phyloP scores from a whole-genome alignment of 306 rosid genomes.

The Inga oerstediana region DNA sequence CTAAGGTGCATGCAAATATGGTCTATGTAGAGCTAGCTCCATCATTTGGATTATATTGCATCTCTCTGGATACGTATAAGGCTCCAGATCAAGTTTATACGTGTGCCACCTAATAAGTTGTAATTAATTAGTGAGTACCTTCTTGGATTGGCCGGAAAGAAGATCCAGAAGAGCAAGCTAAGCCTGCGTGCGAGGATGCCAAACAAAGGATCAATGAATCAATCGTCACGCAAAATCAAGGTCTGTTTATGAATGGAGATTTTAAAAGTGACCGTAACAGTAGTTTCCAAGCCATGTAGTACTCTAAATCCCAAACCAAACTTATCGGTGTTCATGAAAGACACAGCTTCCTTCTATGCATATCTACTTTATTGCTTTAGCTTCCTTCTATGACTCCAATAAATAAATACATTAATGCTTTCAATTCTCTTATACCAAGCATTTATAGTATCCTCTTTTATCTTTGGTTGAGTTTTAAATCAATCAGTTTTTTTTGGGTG shows the following conservation, averaged over 20 bases:
- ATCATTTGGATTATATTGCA: not conserved
- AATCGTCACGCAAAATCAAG: conserved; percentile 24
- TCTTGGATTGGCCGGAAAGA: conserved; percentile 12
- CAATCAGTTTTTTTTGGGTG: no score
- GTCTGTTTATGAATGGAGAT: not conserved
- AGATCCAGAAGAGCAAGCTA: not conserved
- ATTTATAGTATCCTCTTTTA: not conserved
- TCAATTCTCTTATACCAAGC: not conserved
- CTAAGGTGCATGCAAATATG: not conserved
- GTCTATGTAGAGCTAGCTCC: not conserved
- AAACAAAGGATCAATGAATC: conserved; percentile 1
- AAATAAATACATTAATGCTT: not conserved
- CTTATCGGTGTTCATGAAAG: not conserved
- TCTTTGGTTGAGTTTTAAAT: not conserved
- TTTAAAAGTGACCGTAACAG: not conserved
- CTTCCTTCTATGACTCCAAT: not conserved
- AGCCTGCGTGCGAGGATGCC: not conserved
- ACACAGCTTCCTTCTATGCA: not conserved
- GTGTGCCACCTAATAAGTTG: not conserved
- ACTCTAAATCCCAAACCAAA: not conserved
- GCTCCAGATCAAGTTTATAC: conserved; percentile 9
- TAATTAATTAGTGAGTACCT: not conserved
- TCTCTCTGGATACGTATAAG: not conserved
- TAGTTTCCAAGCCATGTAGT: conserved; percentile 1
- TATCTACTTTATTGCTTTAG: not conserved